Percentiles rank a stretch among this genome's conserved stretches.
Evolutionary conservation across 1,139 yeast species (phyloP).

Genomic region (Meyerozyma elateridarum): DNA sequence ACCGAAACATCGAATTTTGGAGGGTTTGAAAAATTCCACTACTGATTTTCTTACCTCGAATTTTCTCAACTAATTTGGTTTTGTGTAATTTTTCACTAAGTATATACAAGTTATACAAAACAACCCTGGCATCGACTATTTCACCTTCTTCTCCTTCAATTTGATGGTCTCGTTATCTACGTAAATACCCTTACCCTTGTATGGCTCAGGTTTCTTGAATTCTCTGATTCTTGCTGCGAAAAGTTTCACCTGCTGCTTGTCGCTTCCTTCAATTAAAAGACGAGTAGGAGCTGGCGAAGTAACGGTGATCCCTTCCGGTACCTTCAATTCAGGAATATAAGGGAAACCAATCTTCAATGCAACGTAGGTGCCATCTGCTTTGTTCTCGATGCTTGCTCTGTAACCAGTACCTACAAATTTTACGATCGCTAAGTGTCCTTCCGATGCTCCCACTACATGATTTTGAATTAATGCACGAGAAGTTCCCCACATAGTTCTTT

Average conservation of each 20-base stretch:
- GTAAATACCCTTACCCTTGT: constrained; percentile 96
- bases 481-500: constrained; percentile 95
- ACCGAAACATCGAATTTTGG: constrained; percentile 8
- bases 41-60: too few species aligned
- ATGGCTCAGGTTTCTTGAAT: constrained; percentile 94
- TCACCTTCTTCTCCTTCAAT: constrained; percentile 88
- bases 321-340: constrained; percentile 64
- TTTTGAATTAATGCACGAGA: constrained; percentile 75
- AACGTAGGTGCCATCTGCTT: constrained; percentile 42
- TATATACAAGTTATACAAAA: constrained; percentile 5
- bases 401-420: constrained; percentile 97
- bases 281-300: constrained; percentile 85
- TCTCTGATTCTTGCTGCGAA: constrained; percentile 87
- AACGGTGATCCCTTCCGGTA: constrained; percentile 76
- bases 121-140: constrained; percentile 30
- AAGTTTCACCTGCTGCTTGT: constrained; percentile 81
- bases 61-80: neutral
- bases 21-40: constrained; percentile 1
- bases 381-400: constrained; percentile 64
- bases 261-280: constrained; percentile 77
- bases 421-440: constrained; percentile 84
- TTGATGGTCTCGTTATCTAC: constrained; percentile 87
- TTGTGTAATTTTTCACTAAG: constrained; percentile 1
- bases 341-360: constrained; percentile 73
- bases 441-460: constrained; percentile 80